Conservation (phyloP, 2,329 filamentous ascomycete species). For the Furcasterigmium sp. region DNA sequence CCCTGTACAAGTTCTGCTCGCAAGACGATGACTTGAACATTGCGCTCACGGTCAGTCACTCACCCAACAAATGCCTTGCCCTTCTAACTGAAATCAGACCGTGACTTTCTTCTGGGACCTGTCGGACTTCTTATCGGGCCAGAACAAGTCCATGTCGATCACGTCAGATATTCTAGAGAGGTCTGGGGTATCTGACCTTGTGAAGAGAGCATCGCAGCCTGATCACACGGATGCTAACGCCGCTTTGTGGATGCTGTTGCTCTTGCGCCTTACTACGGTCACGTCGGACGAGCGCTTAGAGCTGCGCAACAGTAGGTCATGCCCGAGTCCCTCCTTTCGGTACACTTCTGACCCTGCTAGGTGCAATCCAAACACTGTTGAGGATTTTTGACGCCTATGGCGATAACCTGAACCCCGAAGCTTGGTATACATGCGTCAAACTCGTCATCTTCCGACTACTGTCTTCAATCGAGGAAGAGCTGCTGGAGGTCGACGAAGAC, state of each 20-base stretch:
- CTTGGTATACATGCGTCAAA: slow-evolving; percentile 80
- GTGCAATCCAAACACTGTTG: slow-evolving; percentile 82
- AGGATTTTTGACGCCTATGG: slow-evolving; percentile 91
- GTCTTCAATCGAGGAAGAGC: slow-evolving; percentile 58
- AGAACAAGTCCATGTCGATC: slow-evolving; percentile 52
- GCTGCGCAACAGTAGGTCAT: slow-evolving; percentile 64
- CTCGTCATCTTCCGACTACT: slow-evolving; percentile 76
- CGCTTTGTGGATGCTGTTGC: slow-evolving; percentile 72
- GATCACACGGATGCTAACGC: slow-evolving; percentile 59
- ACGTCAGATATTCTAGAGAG: slow-evolving; percentile 50
- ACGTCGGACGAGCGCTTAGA: slow-evolving; percentile 69
- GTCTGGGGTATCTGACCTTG: slow-evolving; percentile 44
- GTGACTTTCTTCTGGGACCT: slow-evolving; percentile 96
- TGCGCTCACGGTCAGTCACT: slow-evolving; percentile 71
- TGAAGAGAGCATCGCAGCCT: slow-evolving; percentile 52
- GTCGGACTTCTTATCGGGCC: slow-evolving; percentile 74
- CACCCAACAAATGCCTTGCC: not conserved
- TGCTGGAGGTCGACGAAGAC: slow-evolving; percentile 30
- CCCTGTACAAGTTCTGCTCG: slow-evolving; percentile 81
- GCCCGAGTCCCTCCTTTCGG: not conserved
- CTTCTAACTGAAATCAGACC: slow-evolving; percentile 44
- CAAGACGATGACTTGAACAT: slow-evolving; percentile 94
- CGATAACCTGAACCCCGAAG: slow-evolving; percentile 68
- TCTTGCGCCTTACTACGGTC: slow-evolving; percentile 66
- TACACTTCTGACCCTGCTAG: slow-evolving; percentile 22